Evolutionary conservation across 306 rosid genomes (phyloP).

Genomic region (Cicer bijugum): DNA sequence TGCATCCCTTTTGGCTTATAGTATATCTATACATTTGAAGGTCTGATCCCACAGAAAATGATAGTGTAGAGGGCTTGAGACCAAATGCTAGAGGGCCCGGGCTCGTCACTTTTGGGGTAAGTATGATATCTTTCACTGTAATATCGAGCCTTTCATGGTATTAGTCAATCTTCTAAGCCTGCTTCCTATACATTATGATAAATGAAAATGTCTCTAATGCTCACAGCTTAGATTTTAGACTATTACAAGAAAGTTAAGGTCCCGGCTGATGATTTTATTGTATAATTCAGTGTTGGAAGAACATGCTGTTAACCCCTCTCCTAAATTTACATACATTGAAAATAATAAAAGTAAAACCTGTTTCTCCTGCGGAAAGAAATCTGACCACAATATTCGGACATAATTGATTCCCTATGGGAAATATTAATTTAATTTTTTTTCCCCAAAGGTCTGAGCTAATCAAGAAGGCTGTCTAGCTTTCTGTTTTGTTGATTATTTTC

Average conservation of each 20-base stretch:
- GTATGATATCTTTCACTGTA: slow-evolving; percentile 34
- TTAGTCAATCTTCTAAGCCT: slow-evolving; percentile 21
- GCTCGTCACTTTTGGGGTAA: slow-evolving; percentile 97
- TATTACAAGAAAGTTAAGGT: not conserved
- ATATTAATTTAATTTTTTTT: slow-evolving; percentile 1
- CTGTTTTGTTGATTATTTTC: slow-evolving; percentile 24
- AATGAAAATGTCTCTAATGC: slow-evolving; percentile 27
- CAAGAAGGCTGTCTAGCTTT: not conserved
- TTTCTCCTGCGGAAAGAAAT: not conserved
- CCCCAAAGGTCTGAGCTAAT: not conserved
- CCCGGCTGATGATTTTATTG: slow-evolving; percentile 5
- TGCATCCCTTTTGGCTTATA: slow-evolving; percentile 31
- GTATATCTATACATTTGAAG: slow-evolving; percentile 52
- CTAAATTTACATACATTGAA: not conserved
- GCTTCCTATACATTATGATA: not conserved
- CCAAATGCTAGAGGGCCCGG: slow-evolving; percentile 99
- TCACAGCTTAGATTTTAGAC: slow-evolving; percentile 6
- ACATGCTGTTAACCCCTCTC: not conserved
- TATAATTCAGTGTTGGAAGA: slow-evolving; percentile 23
- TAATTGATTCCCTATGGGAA: not conserved
- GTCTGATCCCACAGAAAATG: slow-evolving; percentile 99
- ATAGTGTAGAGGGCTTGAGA: slow-evolving; percentile 97
- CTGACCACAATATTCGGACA: slow-evolving; percentile 14
- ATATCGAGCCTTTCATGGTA: slow-evolving; percentile 31
- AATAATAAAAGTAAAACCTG: slow-evolving; percentile 27